phyloP scores from a whole-genome alignment of 768 basidiomycete genomes.

The Clitopilus passeckerianus region DNA sequence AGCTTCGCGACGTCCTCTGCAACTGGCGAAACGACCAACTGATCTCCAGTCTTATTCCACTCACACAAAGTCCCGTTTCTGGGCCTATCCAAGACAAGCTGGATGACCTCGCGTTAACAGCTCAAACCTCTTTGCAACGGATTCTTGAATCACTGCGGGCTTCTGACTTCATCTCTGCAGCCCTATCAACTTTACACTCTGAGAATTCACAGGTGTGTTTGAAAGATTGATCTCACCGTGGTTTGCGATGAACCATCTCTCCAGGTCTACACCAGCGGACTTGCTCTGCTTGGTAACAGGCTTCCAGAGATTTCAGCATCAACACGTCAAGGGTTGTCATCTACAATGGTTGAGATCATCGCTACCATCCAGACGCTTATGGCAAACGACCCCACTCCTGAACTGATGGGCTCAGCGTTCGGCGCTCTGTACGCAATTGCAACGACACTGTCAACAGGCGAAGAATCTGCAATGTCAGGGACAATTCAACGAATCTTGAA shows the following conservation, averaged over 20 bases:
- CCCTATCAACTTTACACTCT: constrained; percentile 50
- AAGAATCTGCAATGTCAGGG: constrained; percentile 60
- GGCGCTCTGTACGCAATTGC: constrained; percentile 57
- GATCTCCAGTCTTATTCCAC: constrained; percentile 42
- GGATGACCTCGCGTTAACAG: constrained; percentile 36
- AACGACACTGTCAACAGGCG: constrained; percentile 51
- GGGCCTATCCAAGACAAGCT: constrained; percentile 26
- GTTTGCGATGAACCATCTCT: background rate
- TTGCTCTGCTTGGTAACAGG: constrained; percentile 65
- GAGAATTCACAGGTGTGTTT: constrained; percentile 41
- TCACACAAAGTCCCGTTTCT: constrained; percentile 32
- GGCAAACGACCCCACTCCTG: constrained; percentile 19
- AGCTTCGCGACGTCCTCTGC: constrained; percentile 14
- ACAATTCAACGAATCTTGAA: constrained; percentile 56
- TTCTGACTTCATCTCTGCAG: constrained; percentile 57
- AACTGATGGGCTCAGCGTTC: constrained; percentile 40
- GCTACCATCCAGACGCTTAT: constrained; percentile 45
- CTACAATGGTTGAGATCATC: constrained; percentile 50
- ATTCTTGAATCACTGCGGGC: constrained; percentile 66
- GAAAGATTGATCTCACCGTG: constrained; percentile 13
- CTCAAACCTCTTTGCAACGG: constrained; percentile 48
- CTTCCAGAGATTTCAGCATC: constrained; percentile 54
- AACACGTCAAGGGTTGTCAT: constrained; percentile 45
- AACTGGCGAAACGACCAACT: constrained; percentile 30
- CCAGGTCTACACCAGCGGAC: constrained; percentile 63